Evolutionary conservation across 176 grass and related monocot genomes (phyloP).

Genomic region (Bolboschoenus planiculmis): DNA sequence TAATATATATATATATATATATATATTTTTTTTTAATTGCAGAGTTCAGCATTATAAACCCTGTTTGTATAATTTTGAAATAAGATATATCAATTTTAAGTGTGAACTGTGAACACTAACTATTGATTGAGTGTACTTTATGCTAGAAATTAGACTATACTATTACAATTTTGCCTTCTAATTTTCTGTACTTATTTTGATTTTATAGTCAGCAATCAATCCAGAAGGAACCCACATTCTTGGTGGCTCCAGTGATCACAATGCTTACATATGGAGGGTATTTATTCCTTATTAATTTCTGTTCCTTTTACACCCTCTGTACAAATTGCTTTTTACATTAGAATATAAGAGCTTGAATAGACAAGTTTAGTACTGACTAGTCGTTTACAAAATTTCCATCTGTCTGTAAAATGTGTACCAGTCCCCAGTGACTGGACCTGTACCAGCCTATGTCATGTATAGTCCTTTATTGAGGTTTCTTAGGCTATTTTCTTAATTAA

Average conservation of each 20-base stretch:
- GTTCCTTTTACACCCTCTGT: not conserved
- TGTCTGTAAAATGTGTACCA: not conserved
- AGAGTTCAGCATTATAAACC: not conserved
- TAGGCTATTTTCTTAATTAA: no score
- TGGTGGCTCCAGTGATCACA: conserved; percentile 76
- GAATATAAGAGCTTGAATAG: not conserved
- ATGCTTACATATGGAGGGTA: conserved; percentile 91
- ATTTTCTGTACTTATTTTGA: not conserved
- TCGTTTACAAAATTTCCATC: not conserved
- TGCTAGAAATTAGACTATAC: conserved; percentile 2
- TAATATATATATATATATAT: not conserved
- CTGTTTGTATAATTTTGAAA: not conserved
- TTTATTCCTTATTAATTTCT: not conserved
- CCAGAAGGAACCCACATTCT: conserved; percentile 85
- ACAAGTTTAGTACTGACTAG: not conserved
- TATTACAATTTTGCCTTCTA: not conserved
- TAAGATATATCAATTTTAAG: not conserved
- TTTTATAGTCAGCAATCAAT: conserved; percentile 64
- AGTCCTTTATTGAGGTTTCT: no score
- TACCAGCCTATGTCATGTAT: not conserved
- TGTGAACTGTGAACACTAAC: not conserved
- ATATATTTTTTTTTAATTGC: not conserved
- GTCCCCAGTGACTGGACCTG: not conserved
- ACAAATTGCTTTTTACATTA: not conserved
- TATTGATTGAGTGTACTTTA: not conserved